Base-by-base conservation (phyloP, 2,329 filamentous ascomycete genomes). In the Scytalidium sp. region DNA sequence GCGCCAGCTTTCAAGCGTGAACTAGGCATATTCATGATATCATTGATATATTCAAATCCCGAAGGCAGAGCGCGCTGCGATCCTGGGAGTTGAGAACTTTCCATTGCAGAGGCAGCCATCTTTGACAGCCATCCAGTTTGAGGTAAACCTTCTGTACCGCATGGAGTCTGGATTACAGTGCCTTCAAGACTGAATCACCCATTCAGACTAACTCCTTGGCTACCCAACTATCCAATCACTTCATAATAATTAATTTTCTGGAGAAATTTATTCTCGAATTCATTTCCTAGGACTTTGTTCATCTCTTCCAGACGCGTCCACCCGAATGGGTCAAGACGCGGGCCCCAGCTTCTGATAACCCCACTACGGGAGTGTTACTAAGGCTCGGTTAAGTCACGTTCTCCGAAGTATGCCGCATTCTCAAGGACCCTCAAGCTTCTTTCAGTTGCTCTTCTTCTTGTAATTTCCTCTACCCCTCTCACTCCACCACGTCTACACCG, bases 21-120 rank as follows among this genome's bases (percentile, higher is more conserved):
- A 45, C 76, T 67, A 52, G 83, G 59, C 19, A 82, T 62, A 23
- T 74, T 64, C 54, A 68, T 61, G 56, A 76, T 65, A 10, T 61
- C 36, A 27, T 55, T 42, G 39, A 81, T 67, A 40, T 69, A 66
- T 4, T 68, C 63, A 57, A 81, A 80, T 32, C 67, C 67, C 2
- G 63, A 49, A 3, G 75, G 75, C 15, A 71, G 57, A 3, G 54
- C 29, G 15, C 50, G 52, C 21, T 36, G 8, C 5, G 32, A 36
- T 9, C 11, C 7, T 4, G 5, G 7, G 32, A 36, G 5, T n/a
- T n/a, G 59, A 60, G 55, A 49, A 19, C 19, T 22, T 8, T 39
- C 44, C 27, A 46, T 19, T n/a, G 23, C 17, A n/a, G 44, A 19
- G 15, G 19, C 32, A 19, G n/a, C 32, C 32, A 36, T 36, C 32